phyloP scores from a whole-genome alignment of 257 asterid species.

The Anisodus acutangulus region DNA sequence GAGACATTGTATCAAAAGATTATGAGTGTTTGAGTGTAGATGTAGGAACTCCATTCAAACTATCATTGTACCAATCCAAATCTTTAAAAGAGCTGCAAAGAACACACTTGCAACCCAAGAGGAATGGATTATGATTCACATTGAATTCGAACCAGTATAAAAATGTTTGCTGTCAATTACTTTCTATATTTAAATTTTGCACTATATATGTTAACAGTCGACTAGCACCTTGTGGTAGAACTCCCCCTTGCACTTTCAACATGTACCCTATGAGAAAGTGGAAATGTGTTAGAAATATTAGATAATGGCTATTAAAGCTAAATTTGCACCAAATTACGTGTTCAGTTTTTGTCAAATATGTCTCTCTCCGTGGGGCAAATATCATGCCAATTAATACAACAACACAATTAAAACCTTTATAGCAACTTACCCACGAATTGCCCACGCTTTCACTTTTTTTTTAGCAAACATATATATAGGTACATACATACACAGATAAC shows the following conservation, averaged over 20 bases:
- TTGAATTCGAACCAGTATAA: too few species aligned
- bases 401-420: slow-evolving; percentile 30
- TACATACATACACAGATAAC: background rate
- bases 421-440: slow-evolving; percentile 48
- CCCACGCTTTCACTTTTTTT: slow-evolving; percentile 54
- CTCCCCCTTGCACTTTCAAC: background rate
- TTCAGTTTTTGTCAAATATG: background rate
- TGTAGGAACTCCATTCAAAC: too few species aligned
- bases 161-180: too few species aligned
- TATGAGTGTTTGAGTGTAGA: too few species aligned
- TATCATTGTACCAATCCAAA: too few species aligned
- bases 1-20: too few species aligned
- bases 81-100: too few species aligned
- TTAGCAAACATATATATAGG: slow-evolving; percentile 31
- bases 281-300: background rate
- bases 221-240: too few species aligned
- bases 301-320: background rate
- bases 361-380: background rate
- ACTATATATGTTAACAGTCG: too few species aligned
- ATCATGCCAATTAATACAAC: background rate
- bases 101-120: too few species aligned
- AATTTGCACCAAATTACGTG: background rate
- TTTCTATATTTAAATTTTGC: too few species aligned
- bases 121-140: too few species aligned
- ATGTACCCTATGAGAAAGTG: background rate